A percentile compares a stretch with the other conserved stretches of the same genome.
Evolutionary conservation across 768 basidiomycete species (phyloP).

Genomic region (Myochromella boudieri): DNA sequence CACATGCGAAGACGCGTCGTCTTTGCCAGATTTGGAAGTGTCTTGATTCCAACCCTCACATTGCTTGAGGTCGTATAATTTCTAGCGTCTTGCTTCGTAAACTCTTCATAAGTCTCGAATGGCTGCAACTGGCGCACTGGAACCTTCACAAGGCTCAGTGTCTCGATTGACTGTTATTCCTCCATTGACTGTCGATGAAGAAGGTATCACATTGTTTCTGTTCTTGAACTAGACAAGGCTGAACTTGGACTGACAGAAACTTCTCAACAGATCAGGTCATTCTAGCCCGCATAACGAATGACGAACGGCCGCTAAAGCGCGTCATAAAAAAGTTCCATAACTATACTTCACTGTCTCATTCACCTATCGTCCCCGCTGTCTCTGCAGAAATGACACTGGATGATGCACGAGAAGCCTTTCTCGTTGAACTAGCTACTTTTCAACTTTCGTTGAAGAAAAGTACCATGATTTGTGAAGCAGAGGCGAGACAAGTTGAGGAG

Average conservation of each 20-base stretch:
- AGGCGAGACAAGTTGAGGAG: constrained; percentile 81
- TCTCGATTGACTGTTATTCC: constrained; percentile 34
- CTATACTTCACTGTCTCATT: constrained; percentile 60
- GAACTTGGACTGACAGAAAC: constrained; percentile 26
- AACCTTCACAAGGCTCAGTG: constrained; percentile 17
- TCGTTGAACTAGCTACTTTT: constrained; percentile 77
- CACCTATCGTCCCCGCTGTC: constrained; percentile 37
- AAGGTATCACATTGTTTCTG: constrained; percentile 40
- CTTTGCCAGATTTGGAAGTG: too few species aligned
- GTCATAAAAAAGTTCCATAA: constrained; percentile 81
- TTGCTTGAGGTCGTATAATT: too few species aligned
- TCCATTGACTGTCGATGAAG: constrained; percentile 59
- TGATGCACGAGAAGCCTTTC: constrained; percentile 76
- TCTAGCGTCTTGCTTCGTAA: too few species aligned
- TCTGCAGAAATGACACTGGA: constrained; percentile 38
- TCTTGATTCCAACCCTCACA: too few species aligned
- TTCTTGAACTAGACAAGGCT: constrained; percentile 9
- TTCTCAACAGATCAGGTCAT: constrained; percentile 69
- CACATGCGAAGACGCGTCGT: too few species aligned
- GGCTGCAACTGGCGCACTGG: constrained; percentile 9
- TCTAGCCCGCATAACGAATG: constrained; percentile 77
- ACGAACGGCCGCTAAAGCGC: constrained; percentile 75
- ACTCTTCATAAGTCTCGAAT: too few species aligned
- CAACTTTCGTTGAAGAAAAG: constrained; percentile 76
- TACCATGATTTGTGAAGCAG: constrained; percentile 82